These are phyloP conservation scores for Pythium folliculosum DNA, from an alignment of 352 stramenopile genomes.

Conservation along the genomic window DNA sequence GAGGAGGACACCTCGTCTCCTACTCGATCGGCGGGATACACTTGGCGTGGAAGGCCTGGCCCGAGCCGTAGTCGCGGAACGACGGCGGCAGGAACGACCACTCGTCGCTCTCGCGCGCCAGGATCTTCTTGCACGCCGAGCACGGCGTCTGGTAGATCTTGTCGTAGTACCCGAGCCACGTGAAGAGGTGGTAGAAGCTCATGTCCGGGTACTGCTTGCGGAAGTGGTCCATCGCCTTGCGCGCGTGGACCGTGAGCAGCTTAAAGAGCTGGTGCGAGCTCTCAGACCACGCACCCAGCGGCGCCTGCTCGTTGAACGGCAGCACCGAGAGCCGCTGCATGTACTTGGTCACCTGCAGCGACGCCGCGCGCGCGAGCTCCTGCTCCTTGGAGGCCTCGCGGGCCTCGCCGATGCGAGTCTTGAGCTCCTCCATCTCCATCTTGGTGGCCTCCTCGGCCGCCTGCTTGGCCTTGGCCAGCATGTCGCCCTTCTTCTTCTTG, in stretches of 20 bases:
- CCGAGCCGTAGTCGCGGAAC: conserved; percentile 84
- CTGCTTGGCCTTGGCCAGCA: conserved; percentile 86
- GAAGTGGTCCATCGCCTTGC: conserved; percentile 82
- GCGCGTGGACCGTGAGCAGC: conserved; percentile 70
- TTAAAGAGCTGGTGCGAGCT: conserved; percentile 81
- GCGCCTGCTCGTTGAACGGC: conserved; percentile 77
- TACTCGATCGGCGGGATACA: conserved; percentile 64
- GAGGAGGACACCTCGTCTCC: not conserved
- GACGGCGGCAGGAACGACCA: conserved; percentile 80
- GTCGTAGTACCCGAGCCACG: conserved; percentile 86
- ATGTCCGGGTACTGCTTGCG: conserved; percentile 84
- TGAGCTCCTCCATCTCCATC: conserved; percentile 88
- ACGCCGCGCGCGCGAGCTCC: conserved; percentile 69
- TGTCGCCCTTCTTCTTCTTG: conserved; percentile 87
- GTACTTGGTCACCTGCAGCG: conserved; percentile 84
- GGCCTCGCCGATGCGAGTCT: conserved; percentile 73
- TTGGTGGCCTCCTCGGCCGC: conserved; percentile 86
- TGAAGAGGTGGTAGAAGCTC: conserved; percentile 87
- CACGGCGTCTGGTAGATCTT: conserved; percentile 89
- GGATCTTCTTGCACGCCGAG: conserved; percentile 83
- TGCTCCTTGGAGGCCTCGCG: conserved; percentile 83
- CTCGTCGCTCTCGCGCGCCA: conserved; percentile 80
- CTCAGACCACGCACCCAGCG: conserved; percentile 80
- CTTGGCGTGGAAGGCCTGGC: conserved; percentile 82
- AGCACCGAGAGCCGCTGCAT: conserved; percentile 82